Conservation (phyloP, 305 asterid species). For the Stenogyne calaminthoides region DNA sequence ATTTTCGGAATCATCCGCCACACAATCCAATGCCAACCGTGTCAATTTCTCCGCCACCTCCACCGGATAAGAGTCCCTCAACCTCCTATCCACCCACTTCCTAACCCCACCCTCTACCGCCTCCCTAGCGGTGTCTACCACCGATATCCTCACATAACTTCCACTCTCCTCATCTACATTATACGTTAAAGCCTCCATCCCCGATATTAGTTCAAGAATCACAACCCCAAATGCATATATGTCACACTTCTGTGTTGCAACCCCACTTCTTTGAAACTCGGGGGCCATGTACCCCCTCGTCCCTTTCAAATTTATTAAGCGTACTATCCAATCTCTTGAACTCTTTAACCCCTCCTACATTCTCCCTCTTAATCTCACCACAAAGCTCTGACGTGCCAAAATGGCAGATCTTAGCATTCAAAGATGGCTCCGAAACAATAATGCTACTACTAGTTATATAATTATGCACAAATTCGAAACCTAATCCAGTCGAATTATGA, state of each 20-base stretch:
- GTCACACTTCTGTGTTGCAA: slow-evolving; percentile 62
- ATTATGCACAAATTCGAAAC: slow-evolving; percentile 74
- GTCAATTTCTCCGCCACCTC: slow-evolving; percentile 73
- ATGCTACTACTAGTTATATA: slow-evolving; percentile 79
- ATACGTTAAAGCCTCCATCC: slow-evolving; percentile 71
- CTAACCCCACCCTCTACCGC: slow-evolving; percentile 65
- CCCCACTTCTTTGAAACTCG: slow-evolving; percentile 68
- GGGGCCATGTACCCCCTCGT: slow-evolving; percentile 97
- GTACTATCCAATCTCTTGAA: slow-evolving; percentile 43
- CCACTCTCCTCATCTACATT: slow-evolving; percentile 60
- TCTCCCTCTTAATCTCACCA: slow-evolving; percentile 57
- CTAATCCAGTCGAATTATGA: slow-evolving; percentile 80
- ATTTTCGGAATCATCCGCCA: slow-evolving; percentile 60
- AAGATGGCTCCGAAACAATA: slow-evolving; percentile 47
- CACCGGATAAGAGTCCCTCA: slow-evolving; percentile 90
- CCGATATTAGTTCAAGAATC: slow-evolving; percentile 72
- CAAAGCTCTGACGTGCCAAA: slow-evolving; percentile 95
- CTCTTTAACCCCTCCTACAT: slow-evolving; percentile 9
- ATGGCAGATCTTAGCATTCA: slow-evolving; percentile 75
- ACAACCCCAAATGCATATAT: slow-evolving; percentile 93
- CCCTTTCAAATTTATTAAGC: slow-evolving; percentile 66
- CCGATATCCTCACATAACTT: slow-evolving; percentile 62
- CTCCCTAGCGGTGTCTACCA: slow-evolving; percentile 68
- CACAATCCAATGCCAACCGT: slow-evolving; percentile 75
- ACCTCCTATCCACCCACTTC: slow-evolving; percentile 74